Evolutionary conservation across 2,329 filamentous ascomycete genomes (phyloP), one percentile per base, ranked within the genome.

Genomic region (Verticillium longisporum): DNA sequence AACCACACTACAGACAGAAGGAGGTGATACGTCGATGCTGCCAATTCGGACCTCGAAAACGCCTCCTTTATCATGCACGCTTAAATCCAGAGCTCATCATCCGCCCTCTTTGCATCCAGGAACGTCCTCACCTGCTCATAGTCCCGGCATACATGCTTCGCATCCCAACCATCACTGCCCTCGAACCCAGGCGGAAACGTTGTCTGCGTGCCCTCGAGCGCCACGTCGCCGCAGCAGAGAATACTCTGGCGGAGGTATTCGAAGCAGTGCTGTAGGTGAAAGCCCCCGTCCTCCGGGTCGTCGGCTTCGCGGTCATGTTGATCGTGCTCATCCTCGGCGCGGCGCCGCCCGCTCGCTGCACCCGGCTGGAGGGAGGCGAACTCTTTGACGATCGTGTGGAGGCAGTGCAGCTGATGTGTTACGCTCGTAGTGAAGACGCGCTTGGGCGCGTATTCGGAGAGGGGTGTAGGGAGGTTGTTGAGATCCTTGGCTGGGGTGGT

Each of bases 361-460:
- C 63, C 62, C n/a, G 66, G 62, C 31, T 61, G 58, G 36, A 59
- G 55, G 18, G 64, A 60, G 13, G 66, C 61, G 61, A 76, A 75
- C 15, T 71, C 71, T 56, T 72, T 67, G 15, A 73, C 70, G 55
- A 80, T 77, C 37, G 74, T 68, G 63, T 74, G 38, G 37, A 78
- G 69, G 62, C 77, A 79, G 64, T 78, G 75, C 2, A 79, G 69
- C 65, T 79, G 77, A 61, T 79, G 77, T 3, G 76, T 78, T 64
- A 78, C 72, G 1, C 73, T 75, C 0, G 77, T 77, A 1, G 77
- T 78, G 65, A 74, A 78, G 56, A 75, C 72, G 53, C 73, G 75
- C 45, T 71, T 68, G 15, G 69, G 65, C 2, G 68, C 65, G 61
- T 69, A 76, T 18, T 65, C 67, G 15, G 69, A 54, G 7, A 79